Base-by-base conservation (phyloP, 108 stramenopile genomes). In the Aurantiochytrium sp. region DNA sequence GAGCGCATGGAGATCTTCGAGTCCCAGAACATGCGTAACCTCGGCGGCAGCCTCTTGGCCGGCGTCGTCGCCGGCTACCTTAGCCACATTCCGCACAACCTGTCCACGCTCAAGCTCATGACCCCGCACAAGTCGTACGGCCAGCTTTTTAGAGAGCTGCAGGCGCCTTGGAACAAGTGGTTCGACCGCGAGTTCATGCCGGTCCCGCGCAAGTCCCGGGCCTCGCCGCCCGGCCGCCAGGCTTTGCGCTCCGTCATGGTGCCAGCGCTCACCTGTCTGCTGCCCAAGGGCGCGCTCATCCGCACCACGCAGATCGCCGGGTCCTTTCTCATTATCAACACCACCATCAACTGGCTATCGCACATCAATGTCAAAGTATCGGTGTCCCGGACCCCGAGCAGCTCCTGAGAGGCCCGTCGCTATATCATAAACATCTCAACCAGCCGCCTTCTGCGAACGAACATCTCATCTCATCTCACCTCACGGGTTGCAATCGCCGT, bases 281-380 rank as follows among this genome's bases (percentile, higher is more conserved):
- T 91, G 55, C 90, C 90, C 12, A 90, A 89, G 87, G 95, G 94
- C 15, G 73, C 92, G 36, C 89, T 93, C 86, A 92, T 95, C 41
- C 93, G 95, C 39, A 95, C 94, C 30, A 91, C 93, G 19, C 94
- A 95, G 90, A 94, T 94, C 87, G 93, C 93, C 52, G 95, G 95
- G 0, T 94, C 94, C 22, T 95, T 95, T 87, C 81, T 94, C 50
- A 93, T 95, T 68, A 90, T 95, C 91, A 95, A 95, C 89, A 94
- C 94, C 41, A 94, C 93, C 24, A 94, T 81, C 19, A 81, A 81
- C 45, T 41, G 27, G 42, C 73, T 81, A 6, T 81, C 73, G 39
- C 73, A 81, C 73, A 81, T 81, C 45, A 81, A 81, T 48, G 73
- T 81, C 42, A 81, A 81, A 48, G 73, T 81, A 41, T 81, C 73